These are phyloP conservation scores for Mikania micrantha DNA, from an alignment of 129 eudicot species.

Conservation along the genomic window DNA sequence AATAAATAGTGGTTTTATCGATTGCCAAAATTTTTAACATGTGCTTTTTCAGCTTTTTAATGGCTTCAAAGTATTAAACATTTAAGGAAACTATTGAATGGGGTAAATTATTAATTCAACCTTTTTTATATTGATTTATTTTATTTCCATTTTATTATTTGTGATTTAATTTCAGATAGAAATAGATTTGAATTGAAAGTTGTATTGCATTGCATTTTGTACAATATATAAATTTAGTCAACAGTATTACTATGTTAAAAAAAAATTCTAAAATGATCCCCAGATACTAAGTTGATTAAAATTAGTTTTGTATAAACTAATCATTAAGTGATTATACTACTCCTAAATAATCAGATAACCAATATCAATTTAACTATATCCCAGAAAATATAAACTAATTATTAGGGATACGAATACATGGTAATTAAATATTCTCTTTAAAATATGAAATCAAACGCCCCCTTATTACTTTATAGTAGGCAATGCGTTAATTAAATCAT, in stretches of 20 bases:
- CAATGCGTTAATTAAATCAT: background rate
- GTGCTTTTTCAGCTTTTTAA: conserved; percentile 84
- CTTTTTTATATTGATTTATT: background rate
- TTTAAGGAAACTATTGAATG: conserved; percentile 84
- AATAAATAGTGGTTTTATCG: conserved; percentile 85
- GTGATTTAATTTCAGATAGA: background rate
- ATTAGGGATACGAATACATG: background rate
- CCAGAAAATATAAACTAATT: background rate
- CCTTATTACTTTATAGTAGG: background rate
- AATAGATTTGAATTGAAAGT: background rate
- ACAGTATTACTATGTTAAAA: too few species aligned
- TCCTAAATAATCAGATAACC: background rate
- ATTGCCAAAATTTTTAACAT: conserved; percentile 90
- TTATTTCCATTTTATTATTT: background rate
- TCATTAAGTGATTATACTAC: background rate
- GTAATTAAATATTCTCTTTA: background rate
- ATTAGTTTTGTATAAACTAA: background rate
- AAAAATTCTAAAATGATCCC: too few species aligned
- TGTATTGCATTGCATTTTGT: background rate
- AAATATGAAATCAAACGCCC: background rate
- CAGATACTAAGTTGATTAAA: background rate
- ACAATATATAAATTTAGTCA: background rate
- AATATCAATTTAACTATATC: background rate
- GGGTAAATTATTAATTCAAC: conserved; percentile 44
- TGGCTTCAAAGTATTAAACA: conserved; percentile 92